These are phyloP conservation scores for Nothophytophthora sp. DNA, from an alignment of 352 stramenopile species.

Conservation along the genomic window DNA sequence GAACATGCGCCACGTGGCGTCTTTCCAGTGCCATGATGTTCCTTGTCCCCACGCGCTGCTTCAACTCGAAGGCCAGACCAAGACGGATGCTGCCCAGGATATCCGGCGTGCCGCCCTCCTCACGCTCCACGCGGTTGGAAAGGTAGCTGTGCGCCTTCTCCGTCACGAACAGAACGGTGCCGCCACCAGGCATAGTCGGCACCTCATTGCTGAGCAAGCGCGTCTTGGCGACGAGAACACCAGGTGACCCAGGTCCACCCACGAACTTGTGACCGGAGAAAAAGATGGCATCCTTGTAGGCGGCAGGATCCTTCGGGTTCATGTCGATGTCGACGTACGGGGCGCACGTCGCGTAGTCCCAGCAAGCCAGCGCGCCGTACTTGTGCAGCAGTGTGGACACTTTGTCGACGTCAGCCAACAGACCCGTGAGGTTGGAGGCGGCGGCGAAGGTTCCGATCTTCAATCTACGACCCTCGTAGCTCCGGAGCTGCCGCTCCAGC, in stretches of 20 bases:
- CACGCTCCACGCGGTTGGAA: constrained; percentile 80
- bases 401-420: constrained; percentile 87
- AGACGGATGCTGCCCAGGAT: constrained; percentile 94
- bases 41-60: constrained; percentile 61
- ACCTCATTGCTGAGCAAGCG: constrained; percentile 56
- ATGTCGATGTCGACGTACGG: constrained; percentile 96
- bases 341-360: constrained; percentile 96
- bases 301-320: constrained; percentile 80
- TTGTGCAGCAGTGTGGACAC: constrained; percentile 91
- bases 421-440: constrained; percentile 95
- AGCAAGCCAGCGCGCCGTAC: constrained; percentile 92
- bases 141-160: constrained; percentile 64
- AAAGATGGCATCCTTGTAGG: constrained; percentile 94
- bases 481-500: constrained; percentile 48
- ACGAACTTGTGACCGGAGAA: constrained; percentile 97
- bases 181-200: constrained; percentile 55
- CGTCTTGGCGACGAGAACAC: constrained; percentile 97
- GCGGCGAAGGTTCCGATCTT: constrained; percentile 93
- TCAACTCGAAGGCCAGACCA: constrained; percentile 93
- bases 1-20: constrained; percentile 36
- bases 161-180: constrained; percentile 61
- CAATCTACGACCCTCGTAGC: constrained; percentile 49
- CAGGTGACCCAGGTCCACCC: constrained; percentile 91
- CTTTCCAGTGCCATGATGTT: constrained; percentile 61
- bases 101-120: constrained; percentile 97